A percentile compares a stretch with the other conserved stretches of the same genome.
Conservation (phyloP, 129 eudicot species). For the Helichrysum umbraculigerum region DNA sequence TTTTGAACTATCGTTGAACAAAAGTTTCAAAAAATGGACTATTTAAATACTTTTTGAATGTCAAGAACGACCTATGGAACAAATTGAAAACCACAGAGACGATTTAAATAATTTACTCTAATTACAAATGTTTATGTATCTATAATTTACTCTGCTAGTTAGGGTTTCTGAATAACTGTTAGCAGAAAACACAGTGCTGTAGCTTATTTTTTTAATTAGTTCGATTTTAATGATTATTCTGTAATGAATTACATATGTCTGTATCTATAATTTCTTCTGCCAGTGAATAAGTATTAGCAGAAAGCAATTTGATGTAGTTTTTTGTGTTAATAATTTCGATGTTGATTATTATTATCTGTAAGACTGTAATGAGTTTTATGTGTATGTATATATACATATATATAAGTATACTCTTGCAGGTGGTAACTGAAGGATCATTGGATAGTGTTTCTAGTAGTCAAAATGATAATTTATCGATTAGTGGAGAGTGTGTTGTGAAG, state of each 20-base stretch:
- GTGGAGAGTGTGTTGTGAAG: not conserved
- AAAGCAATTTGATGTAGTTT: not conserved
- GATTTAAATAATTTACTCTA: too few relatives aligned
- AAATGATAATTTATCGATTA: slow-evolving; percentile 1
- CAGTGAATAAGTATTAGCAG: too few relatives aligned
- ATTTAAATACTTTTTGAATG: too few relatives aligned
- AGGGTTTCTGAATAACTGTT: too few relatives aligned
- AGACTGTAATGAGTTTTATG: not conserved
- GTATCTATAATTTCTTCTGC: not conserved
- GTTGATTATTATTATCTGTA: not conserved
- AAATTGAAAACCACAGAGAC: too few relatives aligned
- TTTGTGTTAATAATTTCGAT: not conserved
- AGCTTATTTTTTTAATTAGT: not conserved
- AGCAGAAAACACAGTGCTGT: too few relatives aligned
- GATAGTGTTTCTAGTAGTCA: slow-evolving; percentile 1
- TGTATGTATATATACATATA: not conserved
- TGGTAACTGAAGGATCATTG: slow-evolving; percentile 23
- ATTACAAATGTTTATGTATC: too few relatives aligned
- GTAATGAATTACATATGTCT: not conserved
- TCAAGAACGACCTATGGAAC: too few relatives aligned
- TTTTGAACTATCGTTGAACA: too few relatives aligned
- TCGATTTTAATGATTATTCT: not conserved
- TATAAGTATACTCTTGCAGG: slow-evolving; percentile 15
- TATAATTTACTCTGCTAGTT: not conserved
- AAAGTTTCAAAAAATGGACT: too few relatives aligned